Conservation (phyloP, 2,329 filamentous ascomycete species). For the Calonectria hawksworthii region DNA sequence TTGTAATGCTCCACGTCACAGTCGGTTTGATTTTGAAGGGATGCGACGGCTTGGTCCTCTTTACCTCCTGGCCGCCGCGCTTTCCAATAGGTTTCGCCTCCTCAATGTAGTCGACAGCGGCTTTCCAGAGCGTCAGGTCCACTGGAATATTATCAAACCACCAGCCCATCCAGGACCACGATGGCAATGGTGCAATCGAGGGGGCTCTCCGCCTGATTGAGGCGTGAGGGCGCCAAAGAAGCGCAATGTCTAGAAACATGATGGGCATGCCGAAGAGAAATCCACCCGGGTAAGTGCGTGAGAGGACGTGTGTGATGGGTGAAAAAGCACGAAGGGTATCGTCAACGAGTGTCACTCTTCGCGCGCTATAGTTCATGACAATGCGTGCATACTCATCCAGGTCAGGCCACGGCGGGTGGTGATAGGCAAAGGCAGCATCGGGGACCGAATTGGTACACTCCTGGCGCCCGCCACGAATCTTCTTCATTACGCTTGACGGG, state of each 20-base stretch:
- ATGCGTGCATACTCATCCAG: constrained; percentile 61
- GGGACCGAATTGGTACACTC: constrained; percentile 51
- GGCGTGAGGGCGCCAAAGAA: constrained; percentile 61
- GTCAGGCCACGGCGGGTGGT: constrained; percentile 60
- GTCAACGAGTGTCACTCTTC: constrained; percentile 56
- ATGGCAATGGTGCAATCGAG: constrained; percentile 55
- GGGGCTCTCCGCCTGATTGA: constrained; percentile 57
- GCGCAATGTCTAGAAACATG: constrained; percentile 60
- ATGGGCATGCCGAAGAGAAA: constrained; percentile 62
- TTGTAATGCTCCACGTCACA: constrained; percentile 57
- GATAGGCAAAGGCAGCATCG: constrained; percentile 53
- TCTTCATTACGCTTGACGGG: constrained; percentile 49
- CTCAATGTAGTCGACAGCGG: constrained; percentile 60
- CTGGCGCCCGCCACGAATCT: constrained; percentile 48
- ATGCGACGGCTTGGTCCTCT: constrained; percentile 54
- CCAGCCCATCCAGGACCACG: constrained; percentile 65
- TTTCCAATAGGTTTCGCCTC: constrained; percentile 49
- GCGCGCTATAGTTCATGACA: constrained; percentile 58
- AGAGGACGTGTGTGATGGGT: constrained; percentile 59
- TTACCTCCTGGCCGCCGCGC: constrained; percentile 49
- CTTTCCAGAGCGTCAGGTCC: constrained; percentile 58
- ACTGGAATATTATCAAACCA: constrained; percentile 60
- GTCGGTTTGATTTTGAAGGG: constrained; percentile 56
- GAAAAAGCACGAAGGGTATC: constrained; percentile 60
- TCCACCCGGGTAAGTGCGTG: constrained; percentile 57